Conservation (phyloP, 805 yeast genomes). For the Diddensiella transvaalensis region DNA sequence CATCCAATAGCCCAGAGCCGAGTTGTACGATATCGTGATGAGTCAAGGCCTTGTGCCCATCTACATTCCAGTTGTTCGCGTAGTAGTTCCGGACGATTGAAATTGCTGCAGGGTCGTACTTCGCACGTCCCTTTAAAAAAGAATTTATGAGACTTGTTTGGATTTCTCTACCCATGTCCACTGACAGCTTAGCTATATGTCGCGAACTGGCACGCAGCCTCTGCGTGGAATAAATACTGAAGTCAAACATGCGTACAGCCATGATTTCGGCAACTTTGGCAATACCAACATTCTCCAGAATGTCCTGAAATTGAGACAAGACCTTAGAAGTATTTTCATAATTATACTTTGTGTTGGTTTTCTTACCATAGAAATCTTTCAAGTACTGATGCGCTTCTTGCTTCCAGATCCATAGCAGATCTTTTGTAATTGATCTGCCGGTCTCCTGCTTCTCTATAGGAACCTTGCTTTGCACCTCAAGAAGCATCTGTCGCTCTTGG, state of each 20-base stretch:
- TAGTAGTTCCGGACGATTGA: not conserved
- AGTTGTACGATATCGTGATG: conserved; percentile 56
- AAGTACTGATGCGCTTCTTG: not conserved
- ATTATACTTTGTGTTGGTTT: not conserved
- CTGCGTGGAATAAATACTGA: not conserved
- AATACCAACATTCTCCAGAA: not conserved
- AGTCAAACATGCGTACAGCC: not conserved
- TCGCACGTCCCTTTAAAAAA: not conserved
- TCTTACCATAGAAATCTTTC: not conserved
- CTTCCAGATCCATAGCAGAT: not conserved
- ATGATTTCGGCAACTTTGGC: not conserved
- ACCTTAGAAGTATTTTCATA: not conserved
- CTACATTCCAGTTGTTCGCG: not conserved
- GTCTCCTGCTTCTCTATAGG: not conserved
- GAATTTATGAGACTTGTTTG: not conserved
- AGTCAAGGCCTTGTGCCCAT: conserved; percentile 42
- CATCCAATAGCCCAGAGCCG: conserved; percentile 72
- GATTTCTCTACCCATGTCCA: not conserved
- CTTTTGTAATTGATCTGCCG: not conserved
- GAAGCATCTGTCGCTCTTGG: conserved; percentile 63
- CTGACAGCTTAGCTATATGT: not conserved
- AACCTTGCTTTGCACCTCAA: conserved; percentile 45
- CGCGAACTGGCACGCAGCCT: not conserved
- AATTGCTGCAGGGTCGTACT: not conserved
- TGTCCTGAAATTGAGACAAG: not conserved